Conservation (phyloP, 139 green algal species). For the Tetradesmus obliquus region DNA sequence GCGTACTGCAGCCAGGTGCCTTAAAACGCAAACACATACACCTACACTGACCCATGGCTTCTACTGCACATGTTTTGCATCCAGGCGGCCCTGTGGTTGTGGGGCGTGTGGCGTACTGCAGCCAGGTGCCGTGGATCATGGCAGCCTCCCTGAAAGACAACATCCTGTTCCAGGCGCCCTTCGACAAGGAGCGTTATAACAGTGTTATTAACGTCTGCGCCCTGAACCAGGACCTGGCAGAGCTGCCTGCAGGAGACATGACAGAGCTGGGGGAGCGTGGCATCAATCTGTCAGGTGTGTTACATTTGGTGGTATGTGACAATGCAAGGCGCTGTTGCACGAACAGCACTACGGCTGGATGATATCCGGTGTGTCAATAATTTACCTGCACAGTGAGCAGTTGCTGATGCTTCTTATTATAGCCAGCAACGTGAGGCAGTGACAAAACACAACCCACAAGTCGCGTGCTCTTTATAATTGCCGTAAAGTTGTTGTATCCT, state of each 20-base stretch:
- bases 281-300: slow-evolving; percentile 83
- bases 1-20: too few relatives aligned
- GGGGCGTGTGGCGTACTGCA: slow-evolving; percentile 79
- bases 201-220: slow-evolving; percentile 70
- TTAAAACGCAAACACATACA: too few relatives aligned
- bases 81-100: slow-evolving; percentile 54
- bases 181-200: slow-evolving; percentile 55
- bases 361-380: too few relatives aligned
- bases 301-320: neutral
- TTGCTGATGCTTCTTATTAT: too few relatives aligned
- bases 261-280: slow-evolving; percentile 93
- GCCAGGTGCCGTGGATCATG: slow-evolving; percentile 83
- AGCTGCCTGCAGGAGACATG: slow-evolving; percentile 79
- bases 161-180: slow-evolving; percentile 76
- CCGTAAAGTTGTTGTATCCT: neutral
- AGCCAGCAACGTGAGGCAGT: too few relatives aligned
- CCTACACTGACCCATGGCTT: neutral
- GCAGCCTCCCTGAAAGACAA: slow-evolving; percentile 81
- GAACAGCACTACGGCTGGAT: too few relatives aligned
- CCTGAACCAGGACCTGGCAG: slow-evolving; percentile 74
- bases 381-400: too few relatives aligned
- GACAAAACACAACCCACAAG: neutral
- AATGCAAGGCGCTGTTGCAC: neutral
- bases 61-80: neutral
- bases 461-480: neutral